Evolutionary conservation across 169 alveolate genomes (phyloP), one percentile per base, ranked within the genome.

Genomic region (Blepharisma undulans): DNA sequence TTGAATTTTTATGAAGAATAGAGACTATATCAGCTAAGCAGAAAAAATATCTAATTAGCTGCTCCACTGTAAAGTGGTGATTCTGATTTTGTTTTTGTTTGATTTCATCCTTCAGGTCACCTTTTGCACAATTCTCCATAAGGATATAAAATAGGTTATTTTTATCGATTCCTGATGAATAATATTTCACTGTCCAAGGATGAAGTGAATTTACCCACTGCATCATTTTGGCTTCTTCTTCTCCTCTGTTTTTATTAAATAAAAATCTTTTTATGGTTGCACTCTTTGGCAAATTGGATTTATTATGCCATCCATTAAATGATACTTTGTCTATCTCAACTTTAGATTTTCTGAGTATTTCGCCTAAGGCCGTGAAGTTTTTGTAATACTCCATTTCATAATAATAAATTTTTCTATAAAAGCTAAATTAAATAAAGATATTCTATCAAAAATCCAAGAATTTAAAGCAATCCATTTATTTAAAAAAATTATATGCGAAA

Each of bases 1-100:
- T 92, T 79, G 92, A 88, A 72, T 91, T 91, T 84, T 94, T 96
- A 90, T 97, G 98, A n/a, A 94, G 88, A 90, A 96, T 97, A 88
- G 95, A 94, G 30, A 97, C 71, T 7, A 97, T 98, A 30, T 94
- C 86, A 87, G 98, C 94, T 5, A 97, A 94, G 84, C 96, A 94
- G 22, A 97, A 93, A 80, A 96, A 94, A 96, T 95, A 94, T 79
- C 95, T 95, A 66, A 96, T 72, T n/a, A 97, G 92, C 88, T 93
- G 78, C 7, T 89, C 92, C 86, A 96, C 98, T 97, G 97, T 90
- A 94, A 96, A 66, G 97, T 92, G 34, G 0, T 4, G n/a, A 61
- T 60, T 27, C 12, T 19, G 2, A 6, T 14, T 10, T 25, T 25
- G 60, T 25, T 72, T 29, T 25, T 19, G 14, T 2, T 6, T 22